phyloP scores from a whole-genome alignment of 2,329 filamentous ascomycete species.

The Pezicula carpinea region DNA sequence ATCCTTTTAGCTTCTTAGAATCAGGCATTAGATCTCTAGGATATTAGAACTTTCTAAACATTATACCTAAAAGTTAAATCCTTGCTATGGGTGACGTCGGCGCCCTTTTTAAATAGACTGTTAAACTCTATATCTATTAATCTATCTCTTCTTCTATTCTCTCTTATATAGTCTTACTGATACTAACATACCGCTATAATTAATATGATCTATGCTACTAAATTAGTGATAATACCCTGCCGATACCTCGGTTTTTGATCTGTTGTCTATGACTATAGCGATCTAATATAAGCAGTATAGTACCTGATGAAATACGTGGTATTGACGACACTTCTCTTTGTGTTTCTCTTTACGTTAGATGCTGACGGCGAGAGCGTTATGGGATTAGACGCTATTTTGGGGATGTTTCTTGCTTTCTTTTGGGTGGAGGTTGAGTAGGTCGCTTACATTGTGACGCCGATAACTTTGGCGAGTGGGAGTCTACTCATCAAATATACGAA shows the following conservation, averaged over 20 bases:
- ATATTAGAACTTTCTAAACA: too few species aligned
- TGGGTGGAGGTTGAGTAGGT: too few species aligned
- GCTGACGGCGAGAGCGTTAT: constrained; percentile 39
- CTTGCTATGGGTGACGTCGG: constrained; percentile 11
- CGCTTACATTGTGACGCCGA: constrained; percentile 42
- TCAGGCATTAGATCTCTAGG: too few species aligned
- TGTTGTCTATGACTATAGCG: constrained; percentile 43
- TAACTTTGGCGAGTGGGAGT: constrained; percentile 44
- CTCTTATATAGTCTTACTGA: constrained; percentile 29
- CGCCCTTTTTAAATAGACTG: constrained; percentile 6
- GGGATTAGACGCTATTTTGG: too few species aligned
- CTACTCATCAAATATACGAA: constrained; percentile 47
- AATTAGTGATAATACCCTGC: constrained; percentile 37
- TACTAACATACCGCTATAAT: constrained; percentile 31
- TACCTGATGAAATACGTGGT: constrained; percentile 47
- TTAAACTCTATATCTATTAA: neutral
- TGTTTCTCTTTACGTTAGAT: constrained; percentile 48
- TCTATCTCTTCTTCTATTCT: constrained; percentile 27
- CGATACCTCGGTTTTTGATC: constrained; percentile 27
- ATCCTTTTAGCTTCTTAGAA: too few species aligned
- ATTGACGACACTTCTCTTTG: constrained; percentile 42
- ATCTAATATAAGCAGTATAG: constrained; percentile 40
- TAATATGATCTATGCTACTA: constrained; percentile 39
- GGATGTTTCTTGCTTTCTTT: too few species aligned
- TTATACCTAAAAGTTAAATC: constrained; percentile 14